Conservation (phyloP, 768 basidiomycete genomes). For the Fomitopsis pulvina region DNA sequence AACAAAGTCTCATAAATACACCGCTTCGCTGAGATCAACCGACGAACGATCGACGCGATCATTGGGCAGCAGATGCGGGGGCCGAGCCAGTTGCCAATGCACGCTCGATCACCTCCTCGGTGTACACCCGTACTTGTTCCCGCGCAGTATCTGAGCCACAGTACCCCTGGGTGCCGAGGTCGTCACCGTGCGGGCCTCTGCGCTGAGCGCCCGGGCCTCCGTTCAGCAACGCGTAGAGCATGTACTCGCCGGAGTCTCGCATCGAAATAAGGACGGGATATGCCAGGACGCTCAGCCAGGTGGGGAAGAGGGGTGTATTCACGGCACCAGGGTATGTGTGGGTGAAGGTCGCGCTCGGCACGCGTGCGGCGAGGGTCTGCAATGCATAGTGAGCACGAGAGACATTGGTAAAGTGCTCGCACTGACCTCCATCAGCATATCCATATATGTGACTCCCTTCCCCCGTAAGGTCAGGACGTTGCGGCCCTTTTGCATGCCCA, state of each 20-base stretch:
- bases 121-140: constrained; percentile 14
- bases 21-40: neutral
- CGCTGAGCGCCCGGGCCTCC: constrained; percentile 3
- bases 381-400: neutral
- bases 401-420: neutral
- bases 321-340: constrained; percentile 38
- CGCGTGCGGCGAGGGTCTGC: constrained; percentile 31
- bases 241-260: constrained; percentile 13
- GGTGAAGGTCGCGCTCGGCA: constrained; percentile 36
- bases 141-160: constrained; percentile 8
- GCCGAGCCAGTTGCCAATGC: neutral
- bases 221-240: constrained; percentile 12
- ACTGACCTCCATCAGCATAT: constrained; percentile 44
- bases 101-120: constrained; percentile 10
- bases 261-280: constrained; percentile 5
- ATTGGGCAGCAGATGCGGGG: no score
- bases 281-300: neutral
- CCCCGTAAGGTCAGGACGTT: constrained; percentile 26
- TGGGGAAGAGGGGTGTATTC: constrained; percentile 20
- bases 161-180: constrained; percentile 9
- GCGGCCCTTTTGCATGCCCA: constrained; percentile 43
- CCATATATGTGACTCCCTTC: constrained; percentile 39
- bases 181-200: constrained; percentile 9
- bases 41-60: no score
- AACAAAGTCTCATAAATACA: neutral